Percentiles rank a stretch among this genome's conserved stretches.
These are phyloP conservation scores for Trichophaea hybrida DNA, from an alignment of 2,329 filamentous ascomycete genomes.

Conservation along the genomic window DNA sequence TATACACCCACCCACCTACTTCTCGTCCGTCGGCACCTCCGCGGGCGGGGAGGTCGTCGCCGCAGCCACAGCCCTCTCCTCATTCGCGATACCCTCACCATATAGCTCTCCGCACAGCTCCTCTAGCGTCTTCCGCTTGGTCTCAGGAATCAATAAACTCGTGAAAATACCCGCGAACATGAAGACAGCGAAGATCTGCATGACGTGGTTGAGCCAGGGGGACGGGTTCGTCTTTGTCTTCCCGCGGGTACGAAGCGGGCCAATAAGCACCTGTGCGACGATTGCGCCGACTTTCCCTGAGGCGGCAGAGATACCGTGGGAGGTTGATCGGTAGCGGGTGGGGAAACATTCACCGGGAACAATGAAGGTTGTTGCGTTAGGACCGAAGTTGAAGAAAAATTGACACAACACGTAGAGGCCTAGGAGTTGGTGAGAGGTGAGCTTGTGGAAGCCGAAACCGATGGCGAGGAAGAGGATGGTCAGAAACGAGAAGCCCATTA, in stretches of 20 bases:
- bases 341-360: conserved; percentile 51
- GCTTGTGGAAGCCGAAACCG: conserved; percentile 43
- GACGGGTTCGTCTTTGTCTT: conserved; percentile 38
- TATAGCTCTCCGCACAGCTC: conserved; percentile 47
- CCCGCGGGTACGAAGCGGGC: conserved; percentile 46
- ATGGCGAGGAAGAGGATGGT: conserved; percentile 49
- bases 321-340: conserved; percentile 47
- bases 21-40: neutral
- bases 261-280: conserved; percentile 50
- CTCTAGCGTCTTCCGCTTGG: conserved; percentile 59
- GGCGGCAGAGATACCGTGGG: conserved; percentile 52
- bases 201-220: conserved; percentile 57
- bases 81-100: conserved; percentile 15
- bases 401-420: conserved; percentile 50
- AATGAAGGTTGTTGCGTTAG: conserved; percentile 52
- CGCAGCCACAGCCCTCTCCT: neutral
- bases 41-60: neutral
- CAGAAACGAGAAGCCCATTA: conserved; percentile 46
- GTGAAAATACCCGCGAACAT: conserved; percentile 59
- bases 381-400: conserved; percentile 53
- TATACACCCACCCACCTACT: too few species aligned
- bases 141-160: conserved; percentile 62
- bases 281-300: conserved; percentile 55
- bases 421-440: conserved; percentile 40
- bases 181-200: conserved; percentile 67